Evolutionary conservation across 2,329 filamentous ascomycete genomes (phyloP).

Genomic region (Aspergillus calidoustus): DNA sequence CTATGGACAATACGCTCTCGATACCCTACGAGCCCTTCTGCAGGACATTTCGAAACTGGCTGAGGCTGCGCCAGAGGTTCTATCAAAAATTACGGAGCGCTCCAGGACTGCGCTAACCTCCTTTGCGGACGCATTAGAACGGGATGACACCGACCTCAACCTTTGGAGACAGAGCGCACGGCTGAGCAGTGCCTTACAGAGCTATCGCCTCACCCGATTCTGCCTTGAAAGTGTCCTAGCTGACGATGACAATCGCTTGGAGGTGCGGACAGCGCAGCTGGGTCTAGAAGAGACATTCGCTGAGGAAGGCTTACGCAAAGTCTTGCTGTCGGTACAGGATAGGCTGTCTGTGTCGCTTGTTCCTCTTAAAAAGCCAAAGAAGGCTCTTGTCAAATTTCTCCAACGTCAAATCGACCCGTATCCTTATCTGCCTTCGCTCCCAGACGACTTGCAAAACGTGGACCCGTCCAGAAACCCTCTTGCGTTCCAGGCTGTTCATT

Average conservation of each 20-base stretch:
- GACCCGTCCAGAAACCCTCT: slow-evolving; percentile 40
- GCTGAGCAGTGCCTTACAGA: slow-evolving; percentile 61
- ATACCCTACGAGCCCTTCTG: slow-evolving; percentile 65
- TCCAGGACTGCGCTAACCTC: slow-evolving; percentile 53
- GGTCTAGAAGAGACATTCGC: slow-evolving; percentile 62
- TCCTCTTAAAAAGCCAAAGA: slow-evolving; percentile 55
- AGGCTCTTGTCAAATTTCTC: slow-evolving; percentile 57
- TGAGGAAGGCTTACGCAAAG: slow-evolving; percentile 54
- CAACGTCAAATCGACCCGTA: slow-evolving; percentile 61
- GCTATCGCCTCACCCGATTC: slow-evolving; percentile 62
- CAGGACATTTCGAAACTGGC: slow-evolving; percentile 24
- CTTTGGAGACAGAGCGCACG: slow-evolving; percentile 66
- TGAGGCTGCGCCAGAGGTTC: slow-evolving; percentile 22
- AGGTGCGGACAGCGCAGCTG: slow-evolving; percentile 59
- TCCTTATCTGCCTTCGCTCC: slow-evolving; percentile 47
- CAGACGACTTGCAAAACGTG: slow-evolving; percentile 34
- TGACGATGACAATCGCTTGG: slow-evolving; percentile 62
- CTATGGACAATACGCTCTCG: slow-evolving; percentile 87
- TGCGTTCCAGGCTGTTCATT: slow-evolving; percentile 42
- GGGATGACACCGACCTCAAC: slow-evolving; percentile 67
- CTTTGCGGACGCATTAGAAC: slow-evolving; percentile 66
- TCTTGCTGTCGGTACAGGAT: slow-evolving; percentile 59
- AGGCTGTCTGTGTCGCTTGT: slow-evolving; percentile 58
- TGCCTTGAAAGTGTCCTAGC: slow-evolving; percentile 68
- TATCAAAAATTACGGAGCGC: slow-evolving; percentile 37